A percentile compares a stretch with the other conserved stretches of the same genome.
Evolutionary conservation across 208 protist genomes (phyloP).

Genomic region (Leishmania mexicana): DNA sequence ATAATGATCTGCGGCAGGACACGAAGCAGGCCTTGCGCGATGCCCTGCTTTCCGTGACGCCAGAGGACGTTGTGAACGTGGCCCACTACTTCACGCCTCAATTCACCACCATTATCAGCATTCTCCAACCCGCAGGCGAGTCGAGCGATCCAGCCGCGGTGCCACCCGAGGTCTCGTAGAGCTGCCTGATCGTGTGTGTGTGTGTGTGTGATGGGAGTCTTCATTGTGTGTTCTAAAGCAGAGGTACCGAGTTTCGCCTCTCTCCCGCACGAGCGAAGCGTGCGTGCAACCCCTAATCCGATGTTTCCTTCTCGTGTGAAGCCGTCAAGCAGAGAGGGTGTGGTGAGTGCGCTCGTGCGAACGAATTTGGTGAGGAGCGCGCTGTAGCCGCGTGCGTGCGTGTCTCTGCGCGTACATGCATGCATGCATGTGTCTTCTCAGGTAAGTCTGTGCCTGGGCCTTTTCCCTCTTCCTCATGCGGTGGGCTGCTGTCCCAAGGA

Average conservation of each 20-base stretch:
- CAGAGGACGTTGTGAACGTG: slow-evolving; percentile 59
- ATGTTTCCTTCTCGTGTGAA: background rate
- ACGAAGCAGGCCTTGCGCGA: slow-evolving; percentile 84
- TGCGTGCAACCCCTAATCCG: background rate
- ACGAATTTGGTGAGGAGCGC: background rate
- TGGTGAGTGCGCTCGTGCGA: background rate
- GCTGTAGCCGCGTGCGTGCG: slow-evolving; percentile 1
- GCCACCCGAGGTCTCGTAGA: background rate
- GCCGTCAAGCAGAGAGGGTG: background rate
- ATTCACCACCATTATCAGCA: slow-evolving; percentile 24
- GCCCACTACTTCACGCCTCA: slow-evolving; percentile 62
- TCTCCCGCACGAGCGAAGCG: background rate
- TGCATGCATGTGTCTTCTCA: background rate
- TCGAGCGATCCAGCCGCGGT: background rate
- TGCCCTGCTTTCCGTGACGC: slow-evolving; percentile 62
- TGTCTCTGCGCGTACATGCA: background rate
- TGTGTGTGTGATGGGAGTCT: background rate
- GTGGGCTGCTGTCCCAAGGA: background rate
- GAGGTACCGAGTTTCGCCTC: background rate
- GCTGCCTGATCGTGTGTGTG: background rate
- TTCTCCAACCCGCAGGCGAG: slow-evolving; percentile 33
- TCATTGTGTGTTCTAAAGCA: background rate
- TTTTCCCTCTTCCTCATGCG: background rate
- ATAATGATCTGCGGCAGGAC: slow-evolving; percentile 66
- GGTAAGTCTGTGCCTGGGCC: background rate